phyloP scores from a whole-genome alignment of 2,329 filamentous ascomycete genomes.

The Aspergillus puulaauensis region DNA sequence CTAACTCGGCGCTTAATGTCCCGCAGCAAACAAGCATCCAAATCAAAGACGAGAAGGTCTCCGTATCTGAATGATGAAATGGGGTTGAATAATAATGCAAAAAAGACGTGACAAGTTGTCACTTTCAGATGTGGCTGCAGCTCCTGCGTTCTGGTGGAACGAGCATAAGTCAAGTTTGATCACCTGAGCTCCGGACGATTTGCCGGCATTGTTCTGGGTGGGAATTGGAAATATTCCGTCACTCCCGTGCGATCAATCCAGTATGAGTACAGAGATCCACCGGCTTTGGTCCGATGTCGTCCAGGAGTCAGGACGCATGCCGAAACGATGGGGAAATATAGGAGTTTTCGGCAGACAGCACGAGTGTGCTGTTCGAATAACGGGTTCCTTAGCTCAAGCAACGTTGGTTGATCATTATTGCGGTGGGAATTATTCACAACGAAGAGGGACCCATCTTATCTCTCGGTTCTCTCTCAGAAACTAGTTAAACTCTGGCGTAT shows the following conservation, averaged over 20 bases:
- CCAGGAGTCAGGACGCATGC: constrained; percentile 9
- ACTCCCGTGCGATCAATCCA: constrained; percentile 15
- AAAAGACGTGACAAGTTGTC: neutral
- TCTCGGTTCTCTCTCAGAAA: neutral
- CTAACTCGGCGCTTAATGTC: constrained; percentile 13
- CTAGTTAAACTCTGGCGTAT: neutral
- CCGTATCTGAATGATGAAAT: neutral
- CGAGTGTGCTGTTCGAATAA: neutral
- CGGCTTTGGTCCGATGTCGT: constrained; percentile 1
- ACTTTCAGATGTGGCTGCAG: constrained; percentile 32
- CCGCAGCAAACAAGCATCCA: constrained; percentile 3
- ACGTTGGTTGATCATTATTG: constrained; percentile 1
- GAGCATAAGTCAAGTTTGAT: constrained; percentile 16
- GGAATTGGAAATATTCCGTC: constrained; percentile 13
- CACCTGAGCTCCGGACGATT: constrained; percentile 21
- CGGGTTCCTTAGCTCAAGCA: neutral
- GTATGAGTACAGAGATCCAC: constrained; percentile 10
- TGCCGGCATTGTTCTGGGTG: constrained; percentile 4
- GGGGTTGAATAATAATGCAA: neutral
- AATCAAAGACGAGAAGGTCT: neutral
- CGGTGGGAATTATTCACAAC: neutral
- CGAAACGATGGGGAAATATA: neutral
- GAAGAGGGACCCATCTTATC: constrained; percentile 1
- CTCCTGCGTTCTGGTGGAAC: constrained; percentile 17
- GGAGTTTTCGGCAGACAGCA: neutral